Base-by-base conservation (phyloP, 805 yeast species). In the Cyberlindnera sargentensis region DNA sequence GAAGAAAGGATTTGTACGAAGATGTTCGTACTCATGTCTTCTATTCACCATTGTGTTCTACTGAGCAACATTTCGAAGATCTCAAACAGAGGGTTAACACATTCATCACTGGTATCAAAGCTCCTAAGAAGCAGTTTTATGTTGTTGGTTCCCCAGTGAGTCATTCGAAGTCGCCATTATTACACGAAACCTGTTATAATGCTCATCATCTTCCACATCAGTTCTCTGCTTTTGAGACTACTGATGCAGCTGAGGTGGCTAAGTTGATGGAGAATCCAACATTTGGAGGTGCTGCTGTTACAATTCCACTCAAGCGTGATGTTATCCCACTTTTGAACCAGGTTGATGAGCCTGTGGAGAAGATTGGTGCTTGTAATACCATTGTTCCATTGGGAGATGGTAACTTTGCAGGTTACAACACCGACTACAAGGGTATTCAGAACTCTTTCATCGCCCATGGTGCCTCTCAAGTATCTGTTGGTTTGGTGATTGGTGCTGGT, bases 311-410 rank as follows among this genome's bases (percentile, higher is more conserved):
- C 59, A 93, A 93, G 61, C 58, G 88, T 43, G 95, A 83, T 46
- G 80, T 91, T 49, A 79, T 85, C 67, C 71, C 79, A 51, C 75
- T 76, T 50, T 73, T 83, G 50, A 70, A 72, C 47, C 81, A 76
- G 47, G 67, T 91, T 35, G 75, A 88, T 6, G 82, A 76, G n/a
- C 78, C 95, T 15, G 98, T 95, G 11, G 61, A 72, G 49, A 53
- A 63, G n/a, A 87, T 93, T 54, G 98, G 98, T 35, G 98, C 99
- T 23, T 89, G 93, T 43, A 93, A 93, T 66, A 93, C 99, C 0
- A 75, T 93, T 40, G 71, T 73, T 33, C 84, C 84, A 31, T 49
- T 69, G 29, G 66, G 68, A 9, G 42, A 66, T 24, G 80, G 72
- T 6, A 65, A 70, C 42, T 75, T 82, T 45, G 63, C 63, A 40